Percentiles rank a stretch among this genome's conserved stretches.
Evolutionary conservation across 2,329 filamentous ascomycete species (phyloP).

Genomic region (Verticillium albo-atrum): DNA sequence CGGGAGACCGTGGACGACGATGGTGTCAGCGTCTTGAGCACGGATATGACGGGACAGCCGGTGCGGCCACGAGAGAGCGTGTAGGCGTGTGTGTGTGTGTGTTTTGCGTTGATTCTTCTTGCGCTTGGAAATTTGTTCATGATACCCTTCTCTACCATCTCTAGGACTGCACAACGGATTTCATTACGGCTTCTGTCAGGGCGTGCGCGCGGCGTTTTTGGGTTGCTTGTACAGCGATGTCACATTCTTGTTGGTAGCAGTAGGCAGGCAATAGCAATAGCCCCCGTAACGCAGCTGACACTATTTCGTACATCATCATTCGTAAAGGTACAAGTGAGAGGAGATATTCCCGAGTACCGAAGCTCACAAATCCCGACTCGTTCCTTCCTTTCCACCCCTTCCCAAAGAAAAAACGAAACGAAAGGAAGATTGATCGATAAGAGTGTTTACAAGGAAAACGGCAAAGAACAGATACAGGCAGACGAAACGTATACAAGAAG

Average conservation of each 20-base stretch:
- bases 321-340: no score
- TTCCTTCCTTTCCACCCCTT: no score
- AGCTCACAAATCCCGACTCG: no score
- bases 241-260: not conserved
- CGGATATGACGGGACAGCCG: slow-evolving; percentile 16
- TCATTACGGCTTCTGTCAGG: not conserved
- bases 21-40: slow-evolving; percentile 28
- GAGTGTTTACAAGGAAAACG: no score
- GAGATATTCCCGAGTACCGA: no score
- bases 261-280: no score
- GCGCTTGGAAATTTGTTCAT: slow-evolving; percentile 4
- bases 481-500: no score
- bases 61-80: slow-evolving; percentile 35
- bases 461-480: no score
- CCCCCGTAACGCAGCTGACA: not conserved
- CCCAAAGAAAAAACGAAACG: no score
- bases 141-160: slow-evolving; percentile 9
- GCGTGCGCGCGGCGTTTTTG: not conserved
- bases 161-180: not conserved
- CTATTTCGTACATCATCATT: not conserved
- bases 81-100: slow-evolving; percentile 11
- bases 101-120: not conserved
- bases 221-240: not conserved
- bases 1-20: slow-evolving; percentile 25
- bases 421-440: no score